Conservation (phyloP, 1,284 basidiomycete species). For the Cryptococcus hybrid region DNA sequence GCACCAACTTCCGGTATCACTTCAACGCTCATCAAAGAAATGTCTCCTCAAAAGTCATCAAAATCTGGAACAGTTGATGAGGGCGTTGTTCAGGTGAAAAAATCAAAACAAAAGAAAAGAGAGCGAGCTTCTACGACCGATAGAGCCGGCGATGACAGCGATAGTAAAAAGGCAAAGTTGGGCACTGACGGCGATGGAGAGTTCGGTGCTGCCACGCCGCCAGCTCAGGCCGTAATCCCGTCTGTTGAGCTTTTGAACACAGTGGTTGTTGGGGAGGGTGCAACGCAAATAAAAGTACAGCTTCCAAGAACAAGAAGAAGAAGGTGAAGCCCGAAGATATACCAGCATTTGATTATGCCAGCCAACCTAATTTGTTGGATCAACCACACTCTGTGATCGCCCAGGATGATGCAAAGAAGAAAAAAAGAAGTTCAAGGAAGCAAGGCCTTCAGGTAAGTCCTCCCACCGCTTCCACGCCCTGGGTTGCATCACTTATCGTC, state of each 20-base stretch:
- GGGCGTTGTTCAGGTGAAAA: conserved; percentile 37
- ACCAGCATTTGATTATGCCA: conserved; percentile 70
- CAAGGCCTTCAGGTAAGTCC: conserved; percentile 4
- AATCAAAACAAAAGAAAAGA: conserved; percentile 25
- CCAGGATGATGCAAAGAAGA: conserved; percentile 12
- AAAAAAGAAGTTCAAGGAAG: conserved; percentile 24
- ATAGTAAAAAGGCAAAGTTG: conserved; percentile 12
- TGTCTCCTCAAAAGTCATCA: not conserved
- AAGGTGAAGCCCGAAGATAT: conserved; percentile 37
- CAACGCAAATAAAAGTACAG: conserved; percentile 4
- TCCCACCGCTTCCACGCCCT: not conserved
- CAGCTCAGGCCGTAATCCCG: not conserved
- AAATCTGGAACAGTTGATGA: conserved; percentile 14
- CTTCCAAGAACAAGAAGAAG: conserved; percentile 22
- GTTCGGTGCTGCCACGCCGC: not conserved
- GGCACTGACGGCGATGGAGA: not conserved
- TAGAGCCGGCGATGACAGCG: not conserved
- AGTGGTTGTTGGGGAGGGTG: not conserved
- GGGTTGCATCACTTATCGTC: not conserved
- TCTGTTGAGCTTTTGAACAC: not conserved
- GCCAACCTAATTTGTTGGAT: conserved; percentile 75
- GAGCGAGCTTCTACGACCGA: conserved; percentile 4
- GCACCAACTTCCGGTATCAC: conserved; percentile 38
- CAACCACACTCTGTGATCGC: conserved; percentile 24
- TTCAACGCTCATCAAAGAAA: not conserved